phyloP scores from a whole-genome alignment of 345 rosid genomes.

The Gossypium herbaceum region DNA sequence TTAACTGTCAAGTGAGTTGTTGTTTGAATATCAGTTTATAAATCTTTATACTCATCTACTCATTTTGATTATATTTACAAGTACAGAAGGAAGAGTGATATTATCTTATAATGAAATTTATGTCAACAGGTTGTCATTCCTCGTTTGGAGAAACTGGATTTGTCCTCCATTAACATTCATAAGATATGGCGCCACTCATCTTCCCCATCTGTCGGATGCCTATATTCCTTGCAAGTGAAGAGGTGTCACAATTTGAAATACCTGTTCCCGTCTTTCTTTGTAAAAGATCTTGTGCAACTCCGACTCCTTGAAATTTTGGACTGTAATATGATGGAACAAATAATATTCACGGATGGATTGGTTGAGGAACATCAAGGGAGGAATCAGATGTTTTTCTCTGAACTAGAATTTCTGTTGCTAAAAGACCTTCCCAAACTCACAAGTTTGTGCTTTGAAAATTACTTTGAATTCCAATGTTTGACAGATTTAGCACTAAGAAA shows the following conservation, averaged over 20 bases:
- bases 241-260: not conserved
- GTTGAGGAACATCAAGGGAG: too few relatives aligned
- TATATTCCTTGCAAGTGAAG: fast-evolving
- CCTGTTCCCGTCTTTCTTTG: not conserved
- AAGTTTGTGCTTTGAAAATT: constrained; percentile 8
- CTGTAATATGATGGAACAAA: too few relatives aligned
- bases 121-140: not conserved
- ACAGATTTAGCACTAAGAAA: fast-evolving
- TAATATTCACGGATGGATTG: too few relatives aligned
- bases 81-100: not conserved
- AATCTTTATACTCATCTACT: too few relatives aligned
- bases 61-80: too few relatives aligned
- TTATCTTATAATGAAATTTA: not conserved
- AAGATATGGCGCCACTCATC: not conserved
- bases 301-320: too few relatives aligned
- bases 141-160: fast-evolving
- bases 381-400: not conserved
- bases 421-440: constrained; percentile 8
- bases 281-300: not conserved
- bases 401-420: not conserved
- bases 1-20: too few relatives aligned
- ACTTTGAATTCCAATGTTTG: too few relatives aligned
- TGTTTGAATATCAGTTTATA: too few relatives aligned
- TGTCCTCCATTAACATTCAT: not conserved
- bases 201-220: too few relatives aligned